Evolutionary conservation across 2,329 filamentous ascomycete species (phyloP).

Genomic region (Sporothrix pseudoabietina): DNA sequence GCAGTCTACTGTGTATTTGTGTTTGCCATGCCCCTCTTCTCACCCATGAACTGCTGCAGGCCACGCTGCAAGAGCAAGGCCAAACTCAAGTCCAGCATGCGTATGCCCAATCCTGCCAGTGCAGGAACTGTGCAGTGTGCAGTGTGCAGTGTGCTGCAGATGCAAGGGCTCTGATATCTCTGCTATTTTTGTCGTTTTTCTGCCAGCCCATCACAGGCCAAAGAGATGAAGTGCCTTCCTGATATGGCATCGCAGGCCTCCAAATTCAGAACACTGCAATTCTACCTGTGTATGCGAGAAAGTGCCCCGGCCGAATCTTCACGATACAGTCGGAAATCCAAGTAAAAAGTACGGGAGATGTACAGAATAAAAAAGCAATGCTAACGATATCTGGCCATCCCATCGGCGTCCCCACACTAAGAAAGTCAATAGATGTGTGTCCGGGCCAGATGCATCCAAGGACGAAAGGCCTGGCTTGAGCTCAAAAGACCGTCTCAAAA

Average conservation of each 20-base stretch:
- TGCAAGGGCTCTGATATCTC: not conserved
- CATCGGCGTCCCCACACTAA: not conserved
- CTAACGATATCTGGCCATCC: not conserved
- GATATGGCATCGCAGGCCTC: not conserved
- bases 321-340: not conserved
- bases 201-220: not conserved
- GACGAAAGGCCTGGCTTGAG: not conserved
- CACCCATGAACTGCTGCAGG: slow-evolving; percentile 6
- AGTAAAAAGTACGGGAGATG: not conserved
- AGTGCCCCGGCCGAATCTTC: not conserved
- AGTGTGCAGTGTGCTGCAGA: not conserved
- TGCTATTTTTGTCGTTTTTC: not conserved
- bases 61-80: not conserved
- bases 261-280: not conserved
- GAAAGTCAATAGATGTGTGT: not conserved
- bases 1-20: not conserved
- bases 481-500: not conserved
- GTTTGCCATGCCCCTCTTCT: not conserved
- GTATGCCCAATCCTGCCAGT: not conserved
- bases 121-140: not conserved
- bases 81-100: not conserved
- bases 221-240: not conserved
- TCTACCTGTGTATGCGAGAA: not conserved
- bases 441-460: not conserved
- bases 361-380: not conserved